Conservation (phyloP, 495 filamentous ascomycete genomes). For the Xylaria bambusicola region DNA sequence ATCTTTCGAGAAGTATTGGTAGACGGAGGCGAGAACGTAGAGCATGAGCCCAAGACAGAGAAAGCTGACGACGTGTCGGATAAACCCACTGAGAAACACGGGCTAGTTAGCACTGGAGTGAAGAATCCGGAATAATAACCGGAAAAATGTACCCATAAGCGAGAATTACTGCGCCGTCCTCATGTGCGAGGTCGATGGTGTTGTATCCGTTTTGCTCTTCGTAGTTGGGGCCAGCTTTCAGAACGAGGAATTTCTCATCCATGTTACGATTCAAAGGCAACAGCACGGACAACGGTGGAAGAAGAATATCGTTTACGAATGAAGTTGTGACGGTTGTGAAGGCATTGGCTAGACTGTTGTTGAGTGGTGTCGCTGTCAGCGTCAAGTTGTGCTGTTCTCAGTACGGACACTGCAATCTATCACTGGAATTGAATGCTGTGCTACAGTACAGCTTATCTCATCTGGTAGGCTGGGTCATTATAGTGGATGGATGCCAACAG, state of each 20-base stretch:
- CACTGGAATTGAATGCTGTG: too few relatives aligned
- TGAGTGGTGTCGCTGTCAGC: background rate
- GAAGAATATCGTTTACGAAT: constrained; percentile 69
- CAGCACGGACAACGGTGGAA: constrained; percentile 68
- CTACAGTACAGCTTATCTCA: background rate
- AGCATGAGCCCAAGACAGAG: constrained; percentile 65
- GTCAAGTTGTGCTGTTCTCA: background rate
- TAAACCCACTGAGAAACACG: constrained; percentile 57
- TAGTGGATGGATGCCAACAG: background rate
- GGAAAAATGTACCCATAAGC: constrained; percentile 60
- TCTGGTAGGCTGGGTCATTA: background rate
- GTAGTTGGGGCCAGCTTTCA: constrained; percentile 58
- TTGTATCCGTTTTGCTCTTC: constrained; percentile 58
- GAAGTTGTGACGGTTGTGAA: constrained; percentile 74
- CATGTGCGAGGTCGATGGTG: constrained; percentile 65
- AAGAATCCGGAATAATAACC: constrained; percentile 7
- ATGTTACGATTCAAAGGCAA: constrained; percentile 71
- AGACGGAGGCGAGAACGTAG: constrained; percentile 66
- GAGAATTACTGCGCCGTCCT: constrained; percentile 71
- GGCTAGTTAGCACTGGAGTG: background rate
- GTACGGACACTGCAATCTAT: background rate
- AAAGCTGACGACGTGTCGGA: constrained; percentile 68
- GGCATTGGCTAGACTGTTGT: constrained; percentile 62
- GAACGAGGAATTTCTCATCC: constrained; percentile 72
- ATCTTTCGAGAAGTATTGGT: constrained; percentile 61